phyloP scores from a whole-genome alignment of 2,329 filamentous ascomycete genomes.

The Rhynchosporium graminicola region DNA sequence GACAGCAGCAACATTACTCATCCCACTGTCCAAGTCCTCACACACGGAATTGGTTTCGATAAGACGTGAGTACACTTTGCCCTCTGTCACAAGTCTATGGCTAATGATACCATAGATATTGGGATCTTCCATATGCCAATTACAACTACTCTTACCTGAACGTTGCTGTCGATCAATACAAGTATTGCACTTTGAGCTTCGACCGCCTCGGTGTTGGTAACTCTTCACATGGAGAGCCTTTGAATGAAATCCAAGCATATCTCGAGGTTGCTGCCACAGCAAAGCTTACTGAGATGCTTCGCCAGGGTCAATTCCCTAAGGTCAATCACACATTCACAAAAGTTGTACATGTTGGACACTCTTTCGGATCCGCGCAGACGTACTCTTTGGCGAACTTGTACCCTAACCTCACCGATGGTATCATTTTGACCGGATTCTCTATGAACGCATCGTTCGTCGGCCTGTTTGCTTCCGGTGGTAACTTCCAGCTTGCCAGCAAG shows the following conservation, averaged over 20 bases:
- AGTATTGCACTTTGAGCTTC: constrained; percentile 61
- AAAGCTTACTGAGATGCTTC: constrained; percentile 52
- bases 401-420: constrained; percentile 56
- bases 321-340: constrained; percentile 44
- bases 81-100: neutral
- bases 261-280: constrained; percentile 60
- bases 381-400: constrained; percentile 55
- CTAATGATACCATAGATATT: constrained; percentile 49
- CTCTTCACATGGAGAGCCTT: constrained; percentile 58
- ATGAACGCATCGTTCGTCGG: constrained; percentile 48
- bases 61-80: constrained; percentile 42
- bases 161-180: constrained; percentile 52
- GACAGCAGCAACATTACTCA: constrained; percentile 43
- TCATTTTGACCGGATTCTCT: constrained; percentile 62
- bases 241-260: constrained; percentile 59
- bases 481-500: constrained; percentile 48
- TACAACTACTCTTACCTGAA: constrained; percentile 65
- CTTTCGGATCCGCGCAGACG: constrained; percentile 60
- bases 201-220: constrained; percentile 63
- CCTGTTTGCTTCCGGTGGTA: constrained; percentile 48
- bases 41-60: constrained; percentile 57
- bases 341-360: constrained; percentile 63
- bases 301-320: constrained; percentile 47
- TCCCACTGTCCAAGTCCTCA: constrained; percentile 49
- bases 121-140: constrained; percentile 58